A percentile compares a stretch with the other conserved stretches of the same genome.
These are phyloP conservation scores for Blastocystis sp. DNA, from an alignment of 352 stramenopile genomes.

Conservation along the genomic window DNA sequence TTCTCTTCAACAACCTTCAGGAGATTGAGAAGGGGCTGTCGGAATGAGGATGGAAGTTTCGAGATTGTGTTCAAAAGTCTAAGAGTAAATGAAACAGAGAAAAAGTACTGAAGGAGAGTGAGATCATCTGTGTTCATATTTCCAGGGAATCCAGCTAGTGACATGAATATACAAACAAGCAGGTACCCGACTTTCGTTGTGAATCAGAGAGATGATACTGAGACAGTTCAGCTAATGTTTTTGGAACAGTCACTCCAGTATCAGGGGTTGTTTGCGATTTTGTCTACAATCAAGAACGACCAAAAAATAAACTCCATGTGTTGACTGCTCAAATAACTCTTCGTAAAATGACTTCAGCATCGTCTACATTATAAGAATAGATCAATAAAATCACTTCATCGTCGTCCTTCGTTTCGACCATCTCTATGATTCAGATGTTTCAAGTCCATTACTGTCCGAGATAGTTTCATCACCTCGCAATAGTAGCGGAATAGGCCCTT, in stretches of 20 bases:
- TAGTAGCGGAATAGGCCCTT: not conserved
- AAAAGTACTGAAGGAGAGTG: constrained; percentile 3
- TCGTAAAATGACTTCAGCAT: not conserved
- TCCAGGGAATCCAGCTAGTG: not conserved
- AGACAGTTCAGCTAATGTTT: not conserved
- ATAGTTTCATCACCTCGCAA: not conserved
- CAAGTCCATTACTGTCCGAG: not conserved
- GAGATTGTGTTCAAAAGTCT: constrained; percentile 16
- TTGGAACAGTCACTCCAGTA: not conserved
- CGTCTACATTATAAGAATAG: not conserved
- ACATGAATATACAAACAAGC: not conserved
- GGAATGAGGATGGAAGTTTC: not conserved
- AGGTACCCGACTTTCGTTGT: not conserved
- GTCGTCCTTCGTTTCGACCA: not conserved
- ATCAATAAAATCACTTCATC: not conserved
- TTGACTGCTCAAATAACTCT: not conserved
- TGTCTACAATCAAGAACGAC: not conserved
- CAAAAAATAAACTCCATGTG: not conserved
- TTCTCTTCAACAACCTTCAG: constrained; percentile 34
- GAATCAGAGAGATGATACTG: not conserved
- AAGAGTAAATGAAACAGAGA: not conserved
- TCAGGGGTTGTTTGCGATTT: not conserved
- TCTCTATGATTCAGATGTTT: not conserved
- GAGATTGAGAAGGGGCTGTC: constrained; percentile 26
- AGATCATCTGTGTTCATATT: not conserved